Conservation (phyloP, 345 rosid species). For the Psidium friedrichsthalianum region DNA sequence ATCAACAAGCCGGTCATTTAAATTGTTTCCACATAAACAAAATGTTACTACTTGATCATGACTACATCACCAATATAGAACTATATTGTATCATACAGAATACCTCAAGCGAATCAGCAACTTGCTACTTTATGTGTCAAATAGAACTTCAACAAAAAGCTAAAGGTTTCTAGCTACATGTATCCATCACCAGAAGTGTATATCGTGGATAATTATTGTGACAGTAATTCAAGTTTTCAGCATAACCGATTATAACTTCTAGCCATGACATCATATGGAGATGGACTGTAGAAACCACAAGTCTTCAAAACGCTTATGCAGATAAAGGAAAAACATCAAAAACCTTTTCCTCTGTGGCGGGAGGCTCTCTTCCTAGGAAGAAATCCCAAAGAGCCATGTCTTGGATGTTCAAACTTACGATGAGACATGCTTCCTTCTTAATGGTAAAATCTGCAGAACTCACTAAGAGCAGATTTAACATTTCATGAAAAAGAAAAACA, state of each 20-base stretch:
- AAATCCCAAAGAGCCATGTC: conserved; percentile 89
- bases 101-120: not conserved
- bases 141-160: not conserved
- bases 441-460: not conserved
- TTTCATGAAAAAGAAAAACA: not conserved
- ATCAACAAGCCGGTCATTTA: not conserved
- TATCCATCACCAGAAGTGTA: not conserved
- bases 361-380: conserved; percentile 79
- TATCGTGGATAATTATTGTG: not conserved
- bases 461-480: not conserved
- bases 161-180: not conserved
- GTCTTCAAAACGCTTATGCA: not conserved
- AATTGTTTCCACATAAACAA: not conserved
- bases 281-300: not conserved
- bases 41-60: not conserved
- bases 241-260: not conserved
- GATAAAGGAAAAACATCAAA: not conserved
- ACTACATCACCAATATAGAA: not conserved
- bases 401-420: conserved; percentile 89
- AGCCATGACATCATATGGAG: not conserved
- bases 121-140: not conserved
- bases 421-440: conserved; percentile 55
- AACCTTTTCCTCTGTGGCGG: conserved; percentile 86
- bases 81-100: not conserved
- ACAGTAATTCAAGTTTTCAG: not conserved